phyloP scores from a whole-genome alignment of 805 yeast genomes.

The Lipomyces japonicus region DNA sequence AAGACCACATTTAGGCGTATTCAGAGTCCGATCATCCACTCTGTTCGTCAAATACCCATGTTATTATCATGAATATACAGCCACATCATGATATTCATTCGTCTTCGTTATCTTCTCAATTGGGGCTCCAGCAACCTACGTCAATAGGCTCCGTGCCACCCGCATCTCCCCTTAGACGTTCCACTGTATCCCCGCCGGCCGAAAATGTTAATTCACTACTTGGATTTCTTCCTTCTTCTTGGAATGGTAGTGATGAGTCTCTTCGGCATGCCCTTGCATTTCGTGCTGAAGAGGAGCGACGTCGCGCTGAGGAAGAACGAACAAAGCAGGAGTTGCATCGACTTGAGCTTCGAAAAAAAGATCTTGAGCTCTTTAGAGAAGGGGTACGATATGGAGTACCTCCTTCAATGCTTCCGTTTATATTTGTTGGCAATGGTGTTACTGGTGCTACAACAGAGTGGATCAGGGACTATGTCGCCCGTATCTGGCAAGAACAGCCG shows the following conservation, averaged over 20 bases:
- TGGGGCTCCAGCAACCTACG: too few species aligned
- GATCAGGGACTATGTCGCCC: conserved; percentile 26
- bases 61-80: too few species aligned
- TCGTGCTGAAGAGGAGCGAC: conserved; percentile 29
- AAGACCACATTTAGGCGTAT: too few species aligned
- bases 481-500: conserved; percentile 25
- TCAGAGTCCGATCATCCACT: too few species aligned
- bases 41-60: too few species aligned
- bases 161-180: background rate
- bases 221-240: conserved; percentile 20
- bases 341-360: conserved; percentile 53
- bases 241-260: conserved; percentile 28
- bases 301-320: conserved; percentile 59
- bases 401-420: conserved; percentile 51
- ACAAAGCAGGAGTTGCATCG: conserved; percentile 70
- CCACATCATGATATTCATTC: too few species aligned
- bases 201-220: conserved; percentile 11
- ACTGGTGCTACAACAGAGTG: conserved; percentile 26
- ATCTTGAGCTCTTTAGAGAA: conserved; percentile 54
- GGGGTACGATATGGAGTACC: conserved; percentile 61
- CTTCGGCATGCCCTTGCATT: conserved; percentile 26
- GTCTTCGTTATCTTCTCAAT: too few species aligned
- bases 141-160: too few species aligned
- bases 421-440: conserved; percentile 44
- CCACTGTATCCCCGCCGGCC: background rate